Evolutionary conservation across 75 land plant genomes (phyloP), one percentile per base, ranked within the genome.

Genomic region (Isoetes taiwanensis): DNA sequence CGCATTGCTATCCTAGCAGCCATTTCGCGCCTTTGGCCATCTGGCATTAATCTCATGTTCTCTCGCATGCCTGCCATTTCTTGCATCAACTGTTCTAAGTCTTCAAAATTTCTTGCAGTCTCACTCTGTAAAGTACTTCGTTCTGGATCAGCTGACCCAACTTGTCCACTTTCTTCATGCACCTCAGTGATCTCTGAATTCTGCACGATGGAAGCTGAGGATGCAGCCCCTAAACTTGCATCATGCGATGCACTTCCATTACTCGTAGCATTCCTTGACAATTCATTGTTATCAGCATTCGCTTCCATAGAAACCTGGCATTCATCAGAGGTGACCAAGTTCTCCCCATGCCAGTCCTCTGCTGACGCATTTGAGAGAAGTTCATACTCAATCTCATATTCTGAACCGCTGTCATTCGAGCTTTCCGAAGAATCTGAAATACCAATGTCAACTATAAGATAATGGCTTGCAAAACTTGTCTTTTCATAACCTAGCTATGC

Each of bases 21-120:
- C 88, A 80, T 83, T 64, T 91, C 97, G 59, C 77, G 69, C 64
- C 97, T 75, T 27, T 86, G 97, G 29, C 71, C 64, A 65, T 91
- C 94, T 30, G 95, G 78, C 79, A 91, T 76, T 73, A 80, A 74
- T 50, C 89, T 81, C 75, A 80, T 59, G 63, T 70, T 83, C 40
- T 69, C 73, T n/a, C 95, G 84, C 77, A 83, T 73, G 48, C 68
- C 64, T 17, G 83, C 70, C 65, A 86, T 91, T 53, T 83, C 89
- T 52, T 54, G 74, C 95, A 86, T 86, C 71, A 90, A 52, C 60
- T 73, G 82, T 61, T 91, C 97, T 43, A 91, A 65, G 43, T 86
- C 85, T 34, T 80, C 59, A 2, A 42, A 24, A 17, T 56, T n/a
- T n/a, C n/a, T 35, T 35, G 54, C 70, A 11, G 28, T n/a, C n/a